Evolutionary conservation across 306 rosid species (phyloP).

Genomic region (Fagus crenata): DNA sequence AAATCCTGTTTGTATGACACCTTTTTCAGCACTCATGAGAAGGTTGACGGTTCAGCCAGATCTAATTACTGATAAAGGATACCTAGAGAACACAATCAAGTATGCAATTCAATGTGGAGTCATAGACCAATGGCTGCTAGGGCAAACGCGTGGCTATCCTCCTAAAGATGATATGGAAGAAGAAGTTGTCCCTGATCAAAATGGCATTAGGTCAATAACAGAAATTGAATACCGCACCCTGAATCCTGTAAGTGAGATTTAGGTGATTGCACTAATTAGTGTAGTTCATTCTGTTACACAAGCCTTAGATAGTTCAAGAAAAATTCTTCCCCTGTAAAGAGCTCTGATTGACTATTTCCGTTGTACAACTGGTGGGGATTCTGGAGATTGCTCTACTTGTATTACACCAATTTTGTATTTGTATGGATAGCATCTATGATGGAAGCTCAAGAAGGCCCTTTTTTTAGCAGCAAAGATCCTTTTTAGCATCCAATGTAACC

Average conservation of each 20-base stretch:
- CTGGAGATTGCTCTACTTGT: slow-evolving; percentile 27
- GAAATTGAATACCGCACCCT: slow-evolving; percentile 69
- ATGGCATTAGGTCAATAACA: slow-evolving; percentile 70
- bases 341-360: slow-evolving; percentile 30
- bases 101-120: slow-evolving; percentile 87
- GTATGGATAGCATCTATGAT: slow-evolving; percentile 26
- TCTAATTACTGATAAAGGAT: slow-evolving; percentile 66
- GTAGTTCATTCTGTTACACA: slow-evolving; percentile 28
- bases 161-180: slow-evolving; percentile 62
- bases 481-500: too few species aligned
- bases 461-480: background rate
- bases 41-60: slow-evolving; percentile 78
- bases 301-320: slow-evolving; percentile 15
- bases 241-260: slow-evolving; percentile 44
- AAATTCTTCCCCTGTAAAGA: slow-evolving; percentile 35
- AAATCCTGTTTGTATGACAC: slow-evolving; percentile 7
- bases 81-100: slow-evolving; percentile 64
- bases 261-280: slow-evolving; percentile 25
- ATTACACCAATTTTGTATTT: slow-evolving; percentile 42
- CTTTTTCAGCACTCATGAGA: slow-evolving; percentile 73
- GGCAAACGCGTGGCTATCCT: slow-evolving; percentile 67
- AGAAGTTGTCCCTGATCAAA: slow-evolving; percentile 53
- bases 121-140: slow-evolving; percentile 82
- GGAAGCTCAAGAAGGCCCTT: slow-evolving; percentile 3
- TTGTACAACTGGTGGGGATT: slow-evolving; percentile 30